Base-by-base conservation (phyloP, 1,284 basidiomycete species). In the Psilocybe mexicana region DNA sequence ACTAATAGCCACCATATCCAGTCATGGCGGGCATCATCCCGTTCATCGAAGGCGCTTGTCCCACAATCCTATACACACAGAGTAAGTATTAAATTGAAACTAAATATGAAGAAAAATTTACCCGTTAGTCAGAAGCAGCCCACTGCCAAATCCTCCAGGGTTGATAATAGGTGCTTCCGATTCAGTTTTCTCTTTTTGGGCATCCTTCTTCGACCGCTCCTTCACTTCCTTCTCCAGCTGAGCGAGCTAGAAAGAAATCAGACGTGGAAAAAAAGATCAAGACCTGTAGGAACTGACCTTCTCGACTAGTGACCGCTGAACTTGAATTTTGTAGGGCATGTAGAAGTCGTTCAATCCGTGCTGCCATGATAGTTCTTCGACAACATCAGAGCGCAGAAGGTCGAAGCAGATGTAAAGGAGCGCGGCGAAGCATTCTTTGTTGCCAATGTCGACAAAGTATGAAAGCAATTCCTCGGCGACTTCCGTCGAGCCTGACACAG, bases 361-460 rank as follows among this genome's bases (percentile, higher is more conserved):
- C 70, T 93, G 88, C 97, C 97, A 99, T 63, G 92, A 93, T 42
- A 97, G 77, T 75, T 98, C 96, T 74, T 96, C 92, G 35, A 98
- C 93, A 58, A 96, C 78, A 72, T 99, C 97, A 1, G 94, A 84
- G 43, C 93, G 86, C 54, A 99, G 77, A 11, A 98, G 80, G 74
- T 99, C 96, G 77, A 96, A 99, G 78, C 93, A 96, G 42, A 92
- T 84, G 68, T 87, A 98, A 40, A 98, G 83, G 66, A 92, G 82
- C 1, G 94, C 94, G 0, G 94, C 90, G 74, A 97, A 98, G 74
- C 94, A 96, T 74, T 99, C 97, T 78, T 95, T 96, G 83, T 96
- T 97, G 42, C 97, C 97, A 63, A 99, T 97, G 72, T 94, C 92
- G 63, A 98, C 94, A 70, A 95, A 96, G 78, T 96, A 99, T 7